These are phyloP conservation scores for Drechslerella coelobrocha DNA, from an alignment of 2,329 filamentous ascomycete genomes.

Conservation along the genomic window DNA sequence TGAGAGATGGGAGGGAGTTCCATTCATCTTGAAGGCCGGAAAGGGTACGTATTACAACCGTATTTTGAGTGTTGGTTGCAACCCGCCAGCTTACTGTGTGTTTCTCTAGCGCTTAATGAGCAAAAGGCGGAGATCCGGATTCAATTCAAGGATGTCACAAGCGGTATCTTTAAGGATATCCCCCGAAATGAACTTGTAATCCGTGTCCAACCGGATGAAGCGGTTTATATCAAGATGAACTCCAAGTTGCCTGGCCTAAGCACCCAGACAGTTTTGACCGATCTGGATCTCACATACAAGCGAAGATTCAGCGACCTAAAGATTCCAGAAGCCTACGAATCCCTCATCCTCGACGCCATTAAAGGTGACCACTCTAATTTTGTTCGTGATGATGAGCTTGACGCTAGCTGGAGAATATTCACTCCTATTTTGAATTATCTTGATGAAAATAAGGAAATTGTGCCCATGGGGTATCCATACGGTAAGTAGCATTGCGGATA, in stretches of 20 bases:
- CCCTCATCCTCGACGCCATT: conserved; percentile 91
- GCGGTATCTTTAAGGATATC: conserved; percentile 99
- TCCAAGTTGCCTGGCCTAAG: conserved; percentile 96
- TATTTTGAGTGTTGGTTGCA: not conserved
- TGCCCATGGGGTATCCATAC: conserved; percentile 99
- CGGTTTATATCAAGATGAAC: conserved; percentile 99
- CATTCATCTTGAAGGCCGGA: conserved; percentile 98
- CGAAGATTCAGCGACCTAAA: conserved; percentile 98
- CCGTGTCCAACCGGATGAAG: conserved; percentile 98
- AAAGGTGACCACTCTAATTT: conserved; percentile 99
- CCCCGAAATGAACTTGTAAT: conserved; percentile 99
- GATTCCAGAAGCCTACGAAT: conserved; percentile 99
- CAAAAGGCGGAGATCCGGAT: conserved; percentile 99
- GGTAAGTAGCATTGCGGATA: conserved; percentile 66
- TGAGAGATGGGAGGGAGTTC: conserved; percentile 98
- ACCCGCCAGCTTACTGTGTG: conserved; percentile 52
- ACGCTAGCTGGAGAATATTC: conserved; percentile 98
- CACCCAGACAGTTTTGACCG: conserved; percentile 99
- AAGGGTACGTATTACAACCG: conserved; percentile 65
- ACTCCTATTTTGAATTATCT: conserved; percentile 96
- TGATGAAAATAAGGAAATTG: conserved; percentile 98
- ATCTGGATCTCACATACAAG: conserved; percentile 97
- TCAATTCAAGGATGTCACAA: conserved; percentile 99
- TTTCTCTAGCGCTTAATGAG: conserved; percentile 82
- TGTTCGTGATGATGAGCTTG: conserved; percentile 93